Evolutionary conservation across 2,329 filamentous ascomycete genomes (phyloP).

Genomic region (Shiraia sp.): DNA sequence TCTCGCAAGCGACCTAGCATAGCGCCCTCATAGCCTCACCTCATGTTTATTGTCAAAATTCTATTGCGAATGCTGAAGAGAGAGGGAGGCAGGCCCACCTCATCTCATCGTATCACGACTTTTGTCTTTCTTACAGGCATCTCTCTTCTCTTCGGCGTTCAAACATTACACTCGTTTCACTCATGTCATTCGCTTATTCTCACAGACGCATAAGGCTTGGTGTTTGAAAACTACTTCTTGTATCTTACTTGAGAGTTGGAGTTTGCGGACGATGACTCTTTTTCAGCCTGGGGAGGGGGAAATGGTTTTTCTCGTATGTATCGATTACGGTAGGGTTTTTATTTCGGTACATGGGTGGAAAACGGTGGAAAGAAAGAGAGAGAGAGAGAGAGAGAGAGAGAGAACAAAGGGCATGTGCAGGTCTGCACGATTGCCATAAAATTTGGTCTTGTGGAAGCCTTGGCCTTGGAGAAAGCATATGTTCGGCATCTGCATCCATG

Average conservation of each 20-base stretch:
- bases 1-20: constrained; percentile 21
- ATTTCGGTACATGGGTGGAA: constrained; percentile 5
- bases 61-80: constrained; percentile 28
- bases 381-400: too few species aligned
- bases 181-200: background rate
- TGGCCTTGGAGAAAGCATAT: too few species aligned
- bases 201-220: background rate
- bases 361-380: constrained; percentile 1
- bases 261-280: constrained; percentile 1
- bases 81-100: constrained; percentile 38
- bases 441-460: too few species aligned
- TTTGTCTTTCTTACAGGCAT: constrained; percentile 22
- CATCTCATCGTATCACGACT: constrained; percentile 33
- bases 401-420: too few species aligned
- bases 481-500: too few species aligned
- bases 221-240: constrained; percentile 18
- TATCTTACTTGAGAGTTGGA: constrained; percentile 25
- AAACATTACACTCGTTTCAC: constrained; percentile 10
- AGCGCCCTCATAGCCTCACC: constrained; percentile 6
- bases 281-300: too few species aligned
- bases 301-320: constrained; percentile 1
- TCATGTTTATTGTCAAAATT: constrained; percentile 22
- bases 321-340: constrained; percentile 4
- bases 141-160: constrained; percentile 4
- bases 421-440: too few species aligned